Conservation (phyloP, 495 filamentous ascomycete species). For the Penicillium cataractarum region DNA sequence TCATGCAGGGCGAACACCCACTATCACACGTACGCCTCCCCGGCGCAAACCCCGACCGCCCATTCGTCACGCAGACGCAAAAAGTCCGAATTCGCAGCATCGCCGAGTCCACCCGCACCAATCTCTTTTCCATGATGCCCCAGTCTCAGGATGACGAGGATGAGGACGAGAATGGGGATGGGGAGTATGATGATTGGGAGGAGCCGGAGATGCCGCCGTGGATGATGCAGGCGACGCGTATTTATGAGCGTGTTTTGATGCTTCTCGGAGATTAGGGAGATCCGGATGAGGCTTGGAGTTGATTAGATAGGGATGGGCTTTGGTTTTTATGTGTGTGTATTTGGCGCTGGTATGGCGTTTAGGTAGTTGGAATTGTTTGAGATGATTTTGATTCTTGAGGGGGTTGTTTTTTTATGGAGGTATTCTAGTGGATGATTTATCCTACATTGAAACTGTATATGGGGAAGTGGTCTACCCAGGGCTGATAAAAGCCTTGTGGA, state of each 20-base stretch:
- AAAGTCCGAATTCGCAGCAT: slow-evolving; percentile 82
- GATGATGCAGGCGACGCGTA: slow-evolving; percentile 18
- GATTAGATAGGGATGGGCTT: slow-evolving; percentile 19
- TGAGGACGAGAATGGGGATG: background rate
- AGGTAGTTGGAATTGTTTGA: background rate
- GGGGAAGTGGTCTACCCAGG: too few relatives aligned
- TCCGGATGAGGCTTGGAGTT: slow-evolving; percentile 39
- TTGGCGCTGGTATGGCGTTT: background rate
- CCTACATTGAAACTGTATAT: too few relatives aligned
- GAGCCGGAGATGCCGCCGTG: slow-evolving; percentile 43
- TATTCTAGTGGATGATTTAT: too few relatives aligned
- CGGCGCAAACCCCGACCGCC: slow-evolving; percentile 58
- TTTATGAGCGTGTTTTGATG: slow-evolving; percentile 8
- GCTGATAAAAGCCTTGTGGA: too few relatives aligned
- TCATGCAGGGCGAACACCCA: slow-evolving; percentile 68
- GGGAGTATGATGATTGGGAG: slow-evolving; percentile 33
- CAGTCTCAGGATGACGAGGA: background rate
- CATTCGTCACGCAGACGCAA: slow-evolving; percentile 63
- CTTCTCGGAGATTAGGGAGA: slow-evolving; percentile 28
- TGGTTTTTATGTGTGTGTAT: slow-evolving; percentile 30
- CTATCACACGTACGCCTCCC: slow-evolving; percentile 66
- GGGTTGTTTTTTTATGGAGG: background rate
- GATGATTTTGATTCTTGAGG: background rate
- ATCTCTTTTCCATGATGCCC: slow-evolving; percentile 64
- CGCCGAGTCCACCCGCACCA: slow-evolving; percentile 56